Evolutionary conservation across 140 eudicot genomes (phyloP).

Genomic region (Anethum foeniculum): DNA sequence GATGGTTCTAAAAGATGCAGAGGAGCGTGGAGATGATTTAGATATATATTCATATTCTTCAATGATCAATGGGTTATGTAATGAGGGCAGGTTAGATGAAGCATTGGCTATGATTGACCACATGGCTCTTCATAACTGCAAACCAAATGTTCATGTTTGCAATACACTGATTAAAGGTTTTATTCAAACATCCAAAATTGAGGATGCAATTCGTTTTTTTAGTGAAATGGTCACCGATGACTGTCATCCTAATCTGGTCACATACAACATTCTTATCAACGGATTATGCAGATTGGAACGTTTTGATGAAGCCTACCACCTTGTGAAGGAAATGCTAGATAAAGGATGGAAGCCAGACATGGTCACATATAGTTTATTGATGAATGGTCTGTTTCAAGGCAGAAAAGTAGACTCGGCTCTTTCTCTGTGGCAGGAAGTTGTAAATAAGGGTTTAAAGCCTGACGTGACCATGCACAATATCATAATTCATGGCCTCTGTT

Average conservation of each 20-base stretch:
- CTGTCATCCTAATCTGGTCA: slow-evolving; percentile 57
- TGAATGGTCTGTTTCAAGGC: slow-evolving; percentile 69
- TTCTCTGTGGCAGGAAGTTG: slow-evolving; percentile 45
- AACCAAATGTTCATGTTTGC: slow-evolving; percentile 57
- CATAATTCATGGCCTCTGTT: slow-evolving; percentile 73
- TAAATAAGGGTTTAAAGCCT: slow-evolving; percentile 47
- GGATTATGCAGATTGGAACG: slow-evolving; percentile 69
- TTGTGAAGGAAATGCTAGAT: slow-evolving; percentile 64
- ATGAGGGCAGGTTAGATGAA: slow-evolving; percentile 49
- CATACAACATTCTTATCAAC: slow-evolving; percentile 65
- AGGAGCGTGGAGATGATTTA: slow-evolving; percentile 26
- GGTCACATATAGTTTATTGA: slow-evolving; percentile 64
- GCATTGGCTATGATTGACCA: slow-evolving; percentile 44
- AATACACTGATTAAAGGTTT: slow-evolving; percentile 72
- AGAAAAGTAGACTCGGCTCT: slow-evolving; percentile 57
- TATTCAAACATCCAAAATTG: slow-evolving; percentile 38
- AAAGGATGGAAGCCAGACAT: slow-evolving; percentile 56
- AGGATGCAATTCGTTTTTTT: slow-evolving; percentile 42
- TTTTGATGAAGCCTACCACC: slow-evolving; percentile 57
- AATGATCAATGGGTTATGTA: slow-evolving; percentile 63
- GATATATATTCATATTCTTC: slow-evolving; percentile 65
- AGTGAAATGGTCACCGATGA: slow-evolving; percentile 35
- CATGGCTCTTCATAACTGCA: slow-evolving; percentile 41
- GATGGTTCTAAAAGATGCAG: slow-evolving; percentile 38
- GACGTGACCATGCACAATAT: slow-evolving; percentile 85